These are phyloP conservation scores for Imleria badia DNA, from an alignment of 768 basidiomycete species.

Conservation along the genomic window DNA sequence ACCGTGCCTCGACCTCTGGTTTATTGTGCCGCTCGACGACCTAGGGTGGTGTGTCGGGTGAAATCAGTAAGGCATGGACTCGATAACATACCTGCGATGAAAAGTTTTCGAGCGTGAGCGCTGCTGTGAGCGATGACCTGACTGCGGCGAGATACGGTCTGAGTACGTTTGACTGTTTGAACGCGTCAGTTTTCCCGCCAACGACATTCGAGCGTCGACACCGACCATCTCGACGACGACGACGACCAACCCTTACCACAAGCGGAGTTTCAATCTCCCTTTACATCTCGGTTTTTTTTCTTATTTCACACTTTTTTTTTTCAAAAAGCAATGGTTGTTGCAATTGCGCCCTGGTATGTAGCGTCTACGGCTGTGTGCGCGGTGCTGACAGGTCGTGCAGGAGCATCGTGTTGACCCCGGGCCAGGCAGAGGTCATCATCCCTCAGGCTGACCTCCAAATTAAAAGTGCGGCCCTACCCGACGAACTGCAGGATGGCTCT, in stretches of 20 bases:
- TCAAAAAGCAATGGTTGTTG: constrained; percentile 49
- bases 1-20: constrained; percentile 92
- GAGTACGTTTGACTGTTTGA: constrained; percentile 82
- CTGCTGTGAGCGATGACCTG: constrained; percentile 94
- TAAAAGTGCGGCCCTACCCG: constrained; percentile 81
- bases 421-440: constrained; percentile 53
- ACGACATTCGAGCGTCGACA: constrained; percentile 4
- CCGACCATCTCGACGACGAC: constrained; percentile 49
- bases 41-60: constrained; percentile 36
- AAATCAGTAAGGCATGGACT: neutral
- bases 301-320: neutral
- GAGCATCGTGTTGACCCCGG: constrained; percentile 61
- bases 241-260: constrained; percentile 3
- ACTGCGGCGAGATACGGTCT: constrained; percentile 96
- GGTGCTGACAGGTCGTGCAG: constrained; percentile 35
- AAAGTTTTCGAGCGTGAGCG: constrained; percentile 96
- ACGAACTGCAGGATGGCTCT: constrained; percentile 59
- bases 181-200: constrained; percentile 8
- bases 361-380: neutral
- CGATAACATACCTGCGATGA: constrained; percentile 62
- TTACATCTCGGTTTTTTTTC: neutral
- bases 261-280: constrained; percentile 47
- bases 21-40: constrained; percentile 97
- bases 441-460: constrained; percentile 72
- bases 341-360: constrained; percentile 65